Conservation (phyloP, 2,329 filamentous ascomycete genomes). For the Ophiostoma pallidulum region DNA sequence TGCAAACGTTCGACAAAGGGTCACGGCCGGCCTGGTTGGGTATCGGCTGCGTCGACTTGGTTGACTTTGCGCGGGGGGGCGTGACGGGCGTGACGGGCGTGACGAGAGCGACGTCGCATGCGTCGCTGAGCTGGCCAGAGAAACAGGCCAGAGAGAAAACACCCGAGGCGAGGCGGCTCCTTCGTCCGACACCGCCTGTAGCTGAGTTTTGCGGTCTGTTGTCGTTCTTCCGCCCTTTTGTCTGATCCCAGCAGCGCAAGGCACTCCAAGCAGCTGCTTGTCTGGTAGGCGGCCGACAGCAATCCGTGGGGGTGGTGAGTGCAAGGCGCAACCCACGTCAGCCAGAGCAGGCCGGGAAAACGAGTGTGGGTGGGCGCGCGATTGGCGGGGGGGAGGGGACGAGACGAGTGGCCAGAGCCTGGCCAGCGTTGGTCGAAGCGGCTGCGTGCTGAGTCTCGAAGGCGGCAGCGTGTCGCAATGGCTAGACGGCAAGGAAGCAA, state of each 20-base stretch:
- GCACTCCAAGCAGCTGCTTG: not conserved
- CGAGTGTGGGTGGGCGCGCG: not conserved
- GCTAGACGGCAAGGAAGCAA: no score
- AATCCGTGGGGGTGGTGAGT: not conserved
- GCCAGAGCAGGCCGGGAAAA: not conserved
- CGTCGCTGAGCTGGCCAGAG: constrained; percentile 4
- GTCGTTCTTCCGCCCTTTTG: no score
- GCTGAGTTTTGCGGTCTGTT: no score
- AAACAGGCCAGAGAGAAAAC: not conserved
- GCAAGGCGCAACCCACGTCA: not conserved
- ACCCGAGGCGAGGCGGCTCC: no score
- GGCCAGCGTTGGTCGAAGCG: not conserved
- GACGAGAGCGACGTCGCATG: constrained; percentile 1
- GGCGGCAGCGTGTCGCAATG: no score
- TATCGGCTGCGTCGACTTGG: not conserved
- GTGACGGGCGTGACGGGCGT: constrained; percentile 1
- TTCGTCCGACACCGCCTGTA: no score
- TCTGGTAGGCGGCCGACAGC: not conserved
- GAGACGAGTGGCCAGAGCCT: no score
- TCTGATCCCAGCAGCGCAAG: not conserved
- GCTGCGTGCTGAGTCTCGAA: no score
- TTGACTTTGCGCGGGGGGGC: not conserved
- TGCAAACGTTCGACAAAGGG: not conserved
- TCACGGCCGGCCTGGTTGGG: no score
- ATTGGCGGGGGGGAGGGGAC: no score